Evolutionary conservation across 2,329 filamentous ascomycete species (phyloP), one percentile per base, ranked within the genome.

Genomic region (Botrytis pseudocinerea): DNA sequence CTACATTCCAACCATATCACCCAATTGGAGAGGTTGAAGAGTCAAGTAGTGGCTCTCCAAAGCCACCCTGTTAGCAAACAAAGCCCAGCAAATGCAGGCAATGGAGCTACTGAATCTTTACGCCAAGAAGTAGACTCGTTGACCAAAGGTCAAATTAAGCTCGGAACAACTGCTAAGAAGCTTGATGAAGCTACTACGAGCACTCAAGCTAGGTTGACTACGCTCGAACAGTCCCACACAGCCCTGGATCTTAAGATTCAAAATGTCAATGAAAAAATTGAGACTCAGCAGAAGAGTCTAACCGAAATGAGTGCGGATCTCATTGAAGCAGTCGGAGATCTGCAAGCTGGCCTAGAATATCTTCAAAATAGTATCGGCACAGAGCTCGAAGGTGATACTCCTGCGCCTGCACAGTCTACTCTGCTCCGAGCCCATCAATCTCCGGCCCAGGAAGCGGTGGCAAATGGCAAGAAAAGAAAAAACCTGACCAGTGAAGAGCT

Each of bases 81-180:
- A 69, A 42, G 59, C 18, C 18, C 44, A 14, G 20, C 69, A 22
- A 28, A 20, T 42, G 18, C 18, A 42, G n/a, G 59, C 25, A 51
- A 64, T 65, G 32, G 46, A 54, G n/a, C 6, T 5, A 40, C 69
- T 16, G 59, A 71, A 18, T 71, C 69, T 65, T 28, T 65, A 32
- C 69, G 69, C 18, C 69, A 71, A 64, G 59, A 71, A 54, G 25
- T 71, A 12, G 69, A 71, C 32, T n/a, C 25, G 12, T 20, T 71
- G 25, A 54, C 32, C 18, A 71, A 51, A 64, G 44, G 40, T 28
- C 59, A 64, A 18, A 28, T 65, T 32, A 44, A 38, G 32, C 42
- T 54, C 28, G n/a, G 14, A 40, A 20, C 25, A 71, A 35, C 22
- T 12, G n/a, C 16, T 12, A 54, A 70, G 22, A 70, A 48, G 6